Base-by-base conservation (phyloP, 352 stramenopile species). In the Saprolegnia parasitica region DNA sequence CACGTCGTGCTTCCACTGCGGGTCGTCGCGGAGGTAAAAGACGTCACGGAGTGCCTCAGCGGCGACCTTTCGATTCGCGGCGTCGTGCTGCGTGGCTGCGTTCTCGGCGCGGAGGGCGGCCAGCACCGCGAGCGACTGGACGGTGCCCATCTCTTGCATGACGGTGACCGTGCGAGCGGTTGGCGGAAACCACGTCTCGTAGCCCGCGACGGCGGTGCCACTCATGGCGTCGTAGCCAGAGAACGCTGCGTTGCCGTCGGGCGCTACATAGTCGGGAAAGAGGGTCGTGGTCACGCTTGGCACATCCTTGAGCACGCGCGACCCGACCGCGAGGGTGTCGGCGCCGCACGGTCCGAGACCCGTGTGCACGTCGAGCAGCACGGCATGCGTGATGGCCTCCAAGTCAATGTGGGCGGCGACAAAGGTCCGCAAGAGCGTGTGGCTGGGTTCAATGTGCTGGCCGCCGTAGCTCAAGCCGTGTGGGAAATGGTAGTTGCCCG, bases 401-500 rank as follows among this genome's bases (percentile, higher is more conserved):
- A 26, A 42, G 13, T 60, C 24, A 15, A 60, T 9, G 24, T 60
- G 24, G 1, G 52, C 11, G 2, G 24, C 20, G n/a, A 96, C 72
- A 67, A 95, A 96, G 23, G 81, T 23, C 20, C 83, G 73, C 0
- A 97, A 57, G 37, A 87, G 52, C 55, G 52, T 61, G 20, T 91
- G 74, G 50, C 87, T 95, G 39, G 81, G 76, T 72, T 98, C 76
- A 21, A 86, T 77, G 56, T 91, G 29, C 16, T 68, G 64, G 45
- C 94, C 94, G 60, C 91, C 91, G 71, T 91, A 98, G 74, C 88
- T 97, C 3, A 97, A 74, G 4, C 88, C 88, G 5, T 78, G 57
- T 18, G 79, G 86, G 65, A 91, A 87, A 58, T 92, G 79, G 73
- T 98, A 98, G 72, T 97, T 96, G 39, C 90, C 91, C 21, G 81